Percentiles rank a stretch among this genome's conserved stretches.
phyloP scores from a whole-genome alignment of 495 filamentous ascomycete genomes.

The Aspergillus asperescens region DNA sequence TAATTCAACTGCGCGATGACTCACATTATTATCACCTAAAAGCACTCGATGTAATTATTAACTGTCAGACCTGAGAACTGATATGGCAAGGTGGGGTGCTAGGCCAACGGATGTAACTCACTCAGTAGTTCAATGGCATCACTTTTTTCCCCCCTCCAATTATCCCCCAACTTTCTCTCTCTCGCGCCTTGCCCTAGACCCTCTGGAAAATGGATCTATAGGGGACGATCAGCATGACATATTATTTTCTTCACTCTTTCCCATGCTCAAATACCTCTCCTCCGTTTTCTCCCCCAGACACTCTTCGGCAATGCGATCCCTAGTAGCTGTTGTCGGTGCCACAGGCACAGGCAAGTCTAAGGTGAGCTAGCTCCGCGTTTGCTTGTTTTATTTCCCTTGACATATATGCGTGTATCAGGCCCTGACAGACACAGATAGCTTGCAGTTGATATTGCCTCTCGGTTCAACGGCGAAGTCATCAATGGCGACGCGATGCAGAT shows the following conservation, averaged over 20 bases:
- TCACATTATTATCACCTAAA: slow-evolving; percentile 2
- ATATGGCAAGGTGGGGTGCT: slow-evolving; percentile 4
- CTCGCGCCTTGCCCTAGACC: background rate
- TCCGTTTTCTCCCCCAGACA: slow-evolving; percentile 13
- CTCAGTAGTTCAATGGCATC: background rate
- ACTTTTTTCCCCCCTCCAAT: background rate
- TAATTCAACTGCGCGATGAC: too few relatives aligned
- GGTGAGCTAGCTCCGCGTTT: slow-evolving; percentile 44
- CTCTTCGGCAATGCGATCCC: slow-evolving; percentile 44
- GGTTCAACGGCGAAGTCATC: slow-evolving; percentile 90
- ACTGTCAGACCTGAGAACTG: background rate
- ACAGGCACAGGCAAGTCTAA: slow-evolving; percentile 99
- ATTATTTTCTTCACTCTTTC: background rate
- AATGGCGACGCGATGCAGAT: slow-evolving; percentile 99
- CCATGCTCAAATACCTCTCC: slow-evolving; percentile 12
- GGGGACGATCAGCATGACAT: slow-evolving; percentile 8
- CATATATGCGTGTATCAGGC: too few relatives aligned
- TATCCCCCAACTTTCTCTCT: background rate
- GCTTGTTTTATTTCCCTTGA: background rate
- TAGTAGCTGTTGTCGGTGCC: slow-evolving; percentile 83
- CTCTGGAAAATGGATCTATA: background rate
- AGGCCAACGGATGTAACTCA: background rate
- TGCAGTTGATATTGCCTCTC: slow-evolving; percentile 78
- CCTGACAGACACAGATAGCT: slow-evolving; percentile 58
- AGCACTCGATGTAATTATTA: slow-evolving; percentile 7